Percentiles rank a stretch among this genome's conserved stretches.
Evolutionary conservation across 306 rosid genomes (phyloP).

Genomic region (Dalbergia cultrata): DNA sequence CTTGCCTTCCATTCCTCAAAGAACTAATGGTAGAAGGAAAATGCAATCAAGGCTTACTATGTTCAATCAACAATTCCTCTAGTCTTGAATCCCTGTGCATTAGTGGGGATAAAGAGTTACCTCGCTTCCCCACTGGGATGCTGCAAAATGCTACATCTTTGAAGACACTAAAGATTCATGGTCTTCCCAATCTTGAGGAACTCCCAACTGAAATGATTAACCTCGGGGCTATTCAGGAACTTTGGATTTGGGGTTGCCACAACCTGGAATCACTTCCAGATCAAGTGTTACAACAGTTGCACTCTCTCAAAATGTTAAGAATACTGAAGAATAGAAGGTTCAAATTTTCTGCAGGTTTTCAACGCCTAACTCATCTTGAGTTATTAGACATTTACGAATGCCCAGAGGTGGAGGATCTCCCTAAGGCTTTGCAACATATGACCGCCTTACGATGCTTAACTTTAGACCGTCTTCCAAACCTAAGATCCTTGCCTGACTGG

Average conservation of each 20-base stretch:
- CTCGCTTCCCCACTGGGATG: slow-evolving; percentile 12
- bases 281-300: slow-evolving; percentile 3
- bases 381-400: neutral
- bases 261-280: slow-evolving; percentile 8
- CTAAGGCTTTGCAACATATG: slow-evolving; percentile 37
- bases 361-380: slow-evolving; percentile 28
- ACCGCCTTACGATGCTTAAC: neutral
- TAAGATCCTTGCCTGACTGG: neutral
- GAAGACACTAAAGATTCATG: neutral
- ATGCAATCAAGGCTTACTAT: neutral
- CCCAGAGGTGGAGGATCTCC: slow-evolving; percentile 13
- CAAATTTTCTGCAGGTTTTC: slow-evolving; percentile 8
- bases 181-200: neutral
- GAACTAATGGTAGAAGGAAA: neutral
- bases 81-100: neutral
- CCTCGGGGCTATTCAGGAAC: neutral
- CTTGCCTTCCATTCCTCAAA: slow-evolving; percentile 26
- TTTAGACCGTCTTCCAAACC: neutral
- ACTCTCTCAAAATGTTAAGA: neutral
- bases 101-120: neutral
- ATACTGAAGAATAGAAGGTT: neutral
- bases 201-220: neutral
- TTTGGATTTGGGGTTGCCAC: neutral
- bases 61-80: neutral
- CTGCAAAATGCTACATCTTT: neutral